Base-by-base conservation (phyloP, 1,139 yeast species). In the Blastobotrys ciferrii region DNA sequence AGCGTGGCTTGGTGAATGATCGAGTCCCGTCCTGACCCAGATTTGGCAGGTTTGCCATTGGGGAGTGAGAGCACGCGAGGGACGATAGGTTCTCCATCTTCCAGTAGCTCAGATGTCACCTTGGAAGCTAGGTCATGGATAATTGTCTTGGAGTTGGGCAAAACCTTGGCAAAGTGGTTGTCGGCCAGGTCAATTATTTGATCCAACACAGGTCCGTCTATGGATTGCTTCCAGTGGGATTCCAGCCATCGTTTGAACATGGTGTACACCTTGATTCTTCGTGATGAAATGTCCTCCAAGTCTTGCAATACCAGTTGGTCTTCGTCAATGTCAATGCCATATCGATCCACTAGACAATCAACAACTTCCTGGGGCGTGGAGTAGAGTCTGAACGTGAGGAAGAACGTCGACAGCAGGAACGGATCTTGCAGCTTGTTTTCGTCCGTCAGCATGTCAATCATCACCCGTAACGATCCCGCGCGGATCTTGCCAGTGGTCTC, bases 221-320 rank as follows among this genome's bases (percentile, higher is more conserved):
- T 59, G 31, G 77, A 74, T 48, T 75, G 78, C 57, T 81, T 78
- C 96, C 96, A 91, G 63, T 84, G 88, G 47, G 92, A 83, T 65
- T 87, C 95, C 66, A 89, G 69, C 98, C 98, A 91, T 45, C 81
- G 71, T 60, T 81, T 85, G 59, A 88, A 80, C 66, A 85, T 73
- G 57, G 77, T 80, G 55, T 83, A 80, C 38, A 87, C 80, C 48
- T 84, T 69, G 52, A 81, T 77, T 59, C 95, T 73, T 62, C 95
- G 75, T 56, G 76, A 81, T 59, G 82, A 81, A 46, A 84, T 60
- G 19, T 60, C 63, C 41, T 67, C 68, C 17, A 64, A 55, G 30
- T 60, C 60, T 41, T 65, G 44, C 32, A 50, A 38, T 14, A 45
- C 54, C 31, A 56, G 48, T 58, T 54, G 45, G 62, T 63, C 42